Evolutionary conservation across 768 basidiomycete genomes (phyloP), one percentile per base, ranked within the genome.

Genomic region (Naematelia aurantialba): DNA sequence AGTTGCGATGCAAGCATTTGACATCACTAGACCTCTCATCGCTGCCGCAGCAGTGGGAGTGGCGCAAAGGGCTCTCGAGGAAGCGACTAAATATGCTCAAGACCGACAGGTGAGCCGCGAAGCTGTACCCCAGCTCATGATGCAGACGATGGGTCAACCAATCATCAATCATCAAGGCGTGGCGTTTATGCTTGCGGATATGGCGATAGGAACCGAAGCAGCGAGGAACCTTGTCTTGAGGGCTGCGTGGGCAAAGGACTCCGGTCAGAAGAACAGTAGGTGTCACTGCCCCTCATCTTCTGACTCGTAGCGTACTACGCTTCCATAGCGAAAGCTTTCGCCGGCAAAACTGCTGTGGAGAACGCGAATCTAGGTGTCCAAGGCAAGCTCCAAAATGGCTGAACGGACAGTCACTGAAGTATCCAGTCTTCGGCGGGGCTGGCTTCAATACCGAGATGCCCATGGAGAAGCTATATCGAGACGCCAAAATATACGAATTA

Each of bases 111-210:
- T 77, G 22, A 25, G 60, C 59, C 17, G 5, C 3, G 5, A 4
- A 11, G 17, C 25, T 5, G 8, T 30, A 26, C 24, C 30, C 17
- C 3, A 17, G 31, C 54, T 61, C n/a, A 61, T 46, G 13, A 17
- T 59, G 13, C 52, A 76, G 74, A 79, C 79, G 13, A 79, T 79
- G 71, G 79, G 79, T 0, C 72, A 70, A 21, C 64, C 78, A 0
- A 79, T 79, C 61, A 78, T 79, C 55, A 64, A 79, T 47, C 79
- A 79, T 58, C 76, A 77, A 48, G 78, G 76, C 22, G 74, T 79
- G 5, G 73, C 72, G 1, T 76, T 76, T 60, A 74, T 79, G 69
- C 65, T 79, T 2, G 78, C 78, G 2, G 79, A 79, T 52, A 79
- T 79, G 79, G 78, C 78, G 4, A 79, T 79, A 56, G 68, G 61